phyloP scores from a whole-genome alignment of 306 rosid species.

The Alnus rubra region DNA sequence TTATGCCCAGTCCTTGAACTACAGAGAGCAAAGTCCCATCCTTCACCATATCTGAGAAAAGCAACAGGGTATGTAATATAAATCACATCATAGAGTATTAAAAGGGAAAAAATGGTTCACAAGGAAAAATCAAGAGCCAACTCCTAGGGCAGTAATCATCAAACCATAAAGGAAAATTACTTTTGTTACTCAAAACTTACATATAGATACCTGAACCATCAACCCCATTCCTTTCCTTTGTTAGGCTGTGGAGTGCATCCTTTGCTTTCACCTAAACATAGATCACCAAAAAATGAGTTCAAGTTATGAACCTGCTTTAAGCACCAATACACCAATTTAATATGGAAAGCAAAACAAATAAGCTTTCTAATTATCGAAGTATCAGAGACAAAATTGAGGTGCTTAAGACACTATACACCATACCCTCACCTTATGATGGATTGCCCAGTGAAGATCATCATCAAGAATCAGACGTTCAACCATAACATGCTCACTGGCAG shows the following conservation, averaged over 20 bases:
- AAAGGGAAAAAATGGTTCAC: slow-evolving; percentile 27
- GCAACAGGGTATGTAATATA: slow-evolving; percentile 23
- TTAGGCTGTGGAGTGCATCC: slow-evolving; percentile 53
- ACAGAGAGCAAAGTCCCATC: slow-evolving; percentile 99
- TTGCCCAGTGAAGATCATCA: slow-evolving; percentile 91
- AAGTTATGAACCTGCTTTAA: slow-evolving; percentile 10
- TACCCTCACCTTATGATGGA: slow-evolving; percentile 74
- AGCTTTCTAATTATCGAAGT: slow-evolving; percentile 12
- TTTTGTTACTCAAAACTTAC: slow-evolving; percentile 44
- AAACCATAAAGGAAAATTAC: slow-evolving; percentile 5
- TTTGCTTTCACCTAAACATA: slow-evolving; percentile 70
- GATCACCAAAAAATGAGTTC: slow-evolving; percentile 23
- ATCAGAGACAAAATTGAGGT: slow-evolving; percentile 4
- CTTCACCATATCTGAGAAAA: slow-evolving; percentile 84
- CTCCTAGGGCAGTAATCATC: slow-evolving; percentile 17
- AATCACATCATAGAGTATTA: slow-evolving; percentile 9
- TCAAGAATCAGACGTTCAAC: slow-evolving; percentile 87
- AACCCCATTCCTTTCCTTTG: slow-evolving; percentile 67
- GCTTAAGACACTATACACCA: slow-evolving; percentile 24
- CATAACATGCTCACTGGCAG: slow-evolving; percentile 95
- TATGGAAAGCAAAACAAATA: slow-evolving; percentile 7
- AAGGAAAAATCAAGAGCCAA: slow-evolving; percentile 13
- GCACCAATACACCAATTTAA: background rate
- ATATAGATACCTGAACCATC: slow-evolving; percentile 88
- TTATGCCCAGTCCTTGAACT: too few species aligned